phyloP scores from a whole-genome alignment of 2,329 filamentous ascomycete species.

The Hymenoscyphus fraxineus region DNA sequence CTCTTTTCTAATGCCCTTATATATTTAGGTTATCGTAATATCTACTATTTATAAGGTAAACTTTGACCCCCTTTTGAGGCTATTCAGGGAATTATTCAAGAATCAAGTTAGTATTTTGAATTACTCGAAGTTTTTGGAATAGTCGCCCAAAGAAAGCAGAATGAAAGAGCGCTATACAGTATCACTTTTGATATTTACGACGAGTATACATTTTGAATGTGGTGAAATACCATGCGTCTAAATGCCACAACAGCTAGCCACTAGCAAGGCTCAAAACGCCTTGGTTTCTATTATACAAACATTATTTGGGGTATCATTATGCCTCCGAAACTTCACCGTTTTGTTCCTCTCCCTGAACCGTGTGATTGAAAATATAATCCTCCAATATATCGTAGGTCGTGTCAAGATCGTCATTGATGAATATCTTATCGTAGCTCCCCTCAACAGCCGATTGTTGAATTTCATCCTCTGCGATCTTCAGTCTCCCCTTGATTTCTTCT shows the following conservation, averaged over 20 bases:
- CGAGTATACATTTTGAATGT: neutral
- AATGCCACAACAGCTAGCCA: slow-evolving; percentile 4
- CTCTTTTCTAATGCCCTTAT: no score
- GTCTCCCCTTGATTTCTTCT: slow-evolving; percentile 43
- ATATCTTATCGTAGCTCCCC: slow-evolving; percentile 48
- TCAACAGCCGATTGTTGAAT: slow-evolving; percentile 43
- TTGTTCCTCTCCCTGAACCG: slow-evolving; percentile 12
- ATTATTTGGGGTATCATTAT: neutral
- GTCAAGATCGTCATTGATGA: slow-evolving; percentile 50
- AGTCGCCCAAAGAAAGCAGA: no score
- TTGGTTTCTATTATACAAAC: slow-evolving; percentile 10
- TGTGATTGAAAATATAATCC: slow-evolving; percentile 43
- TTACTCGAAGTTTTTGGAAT: no score
- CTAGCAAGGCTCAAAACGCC: neutral
- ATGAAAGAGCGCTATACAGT: no score
- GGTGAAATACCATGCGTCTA: slow-evolving; percentile 9
- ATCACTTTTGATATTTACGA: no score
- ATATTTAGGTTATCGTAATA: no score
- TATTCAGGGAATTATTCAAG: no score
- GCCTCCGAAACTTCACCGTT: neutral
- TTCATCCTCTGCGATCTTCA: slow-evolving; percentile 40
- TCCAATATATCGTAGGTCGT: slow-evolving; percentile 47
- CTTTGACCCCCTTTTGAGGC: no score
- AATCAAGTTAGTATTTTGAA: no score
- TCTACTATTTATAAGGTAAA: no score